Evolutionary conservation across 108 stramenopile species (phyloP).

Genomic region (Fragilaria crotonensis): DNA sequence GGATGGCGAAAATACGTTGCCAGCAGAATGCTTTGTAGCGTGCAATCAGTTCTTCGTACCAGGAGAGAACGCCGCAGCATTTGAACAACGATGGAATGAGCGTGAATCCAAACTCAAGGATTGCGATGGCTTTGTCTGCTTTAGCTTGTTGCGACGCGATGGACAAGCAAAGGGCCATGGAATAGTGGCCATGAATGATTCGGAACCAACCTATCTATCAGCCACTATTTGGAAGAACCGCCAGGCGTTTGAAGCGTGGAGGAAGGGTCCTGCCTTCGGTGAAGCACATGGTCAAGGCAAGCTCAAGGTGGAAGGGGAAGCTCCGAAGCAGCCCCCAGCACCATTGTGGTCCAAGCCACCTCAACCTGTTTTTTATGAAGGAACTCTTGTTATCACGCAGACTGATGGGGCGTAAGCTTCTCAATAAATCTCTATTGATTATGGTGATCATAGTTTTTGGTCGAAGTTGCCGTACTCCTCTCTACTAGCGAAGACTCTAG

Average conservation of each 20-base stretch:
- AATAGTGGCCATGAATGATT: constrained; percentile 39
- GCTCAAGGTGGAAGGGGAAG: not conserved
- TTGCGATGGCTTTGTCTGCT: constrained; percentile 74
- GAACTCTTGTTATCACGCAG: constrained; percentile 67
- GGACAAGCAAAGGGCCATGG: constrained; percentile 79
- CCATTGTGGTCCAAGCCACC: constrained; percentile 70
- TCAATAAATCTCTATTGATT: no score
- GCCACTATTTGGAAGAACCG: constrained; percentile 76
- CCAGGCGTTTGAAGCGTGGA: constrained; percentile 62
- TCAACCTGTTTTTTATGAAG: constrained; percentile 77
- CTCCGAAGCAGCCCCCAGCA: constrained; percentile 15
- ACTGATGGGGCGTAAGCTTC: constrained; percentile 71
- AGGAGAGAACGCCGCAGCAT: constrained; percentile 43
- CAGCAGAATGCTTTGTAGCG: constrained; percentile 75
- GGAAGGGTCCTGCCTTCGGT: constrained; percentile 44
- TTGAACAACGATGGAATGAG: constrained; percentile 72
- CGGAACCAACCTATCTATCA: constrained; percentile 59
- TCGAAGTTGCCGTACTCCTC: no score
- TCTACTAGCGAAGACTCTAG: no score
- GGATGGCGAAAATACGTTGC: constrained; percentile 52
- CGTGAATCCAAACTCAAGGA: constrained; percentile 57
- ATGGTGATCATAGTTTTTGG: no score
- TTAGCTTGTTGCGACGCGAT: constrained; percentile 73
- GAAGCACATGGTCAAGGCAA: constrained; percentile 44
- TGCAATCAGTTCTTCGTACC: constrained; percentile 81